Evolutionary conservation across 2,329 filamentous ascomycete species (phyloP).

Genomic region (Pseudogymnoascus sp.): DNA sequence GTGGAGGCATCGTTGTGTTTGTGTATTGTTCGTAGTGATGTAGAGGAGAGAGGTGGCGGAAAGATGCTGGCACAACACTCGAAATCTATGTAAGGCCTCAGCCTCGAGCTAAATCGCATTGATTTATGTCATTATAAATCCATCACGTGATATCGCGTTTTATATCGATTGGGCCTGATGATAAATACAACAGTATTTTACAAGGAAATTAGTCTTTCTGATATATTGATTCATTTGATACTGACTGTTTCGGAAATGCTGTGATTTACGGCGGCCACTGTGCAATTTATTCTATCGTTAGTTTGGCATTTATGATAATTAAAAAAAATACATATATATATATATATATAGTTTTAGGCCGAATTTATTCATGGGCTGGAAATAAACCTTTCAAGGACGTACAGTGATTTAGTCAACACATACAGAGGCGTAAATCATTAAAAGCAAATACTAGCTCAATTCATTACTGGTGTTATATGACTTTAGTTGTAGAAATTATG

Average conservation of each 20-base stretch:
- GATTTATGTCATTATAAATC: conserved; percentile 7
- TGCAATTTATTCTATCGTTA: too few relatives aligned
- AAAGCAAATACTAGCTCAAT: too few relatives aligned
- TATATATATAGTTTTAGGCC: too few relatives aligned
- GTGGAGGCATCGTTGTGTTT: conserved; percentile 59
- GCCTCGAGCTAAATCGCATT: background rate
- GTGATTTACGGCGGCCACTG: too few relatives aligned
- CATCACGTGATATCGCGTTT: background rate
- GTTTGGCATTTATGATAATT: background rate
- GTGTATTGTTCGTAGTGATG: background rate
- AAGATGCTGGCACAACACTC: background rate
- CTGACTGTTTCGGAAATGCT: background rate
- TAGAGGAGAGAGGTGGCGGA: background rate
- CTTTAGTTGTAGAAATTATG: too few relatives aligned
- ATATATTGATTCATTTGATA: background rate
- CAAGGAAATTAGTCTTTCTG: background rate
- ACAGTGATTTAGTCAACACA: too few relatives aligned
- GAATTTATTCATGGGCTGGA: too few relatives aligned
- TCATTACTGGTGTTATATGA: too few relatives aligned
- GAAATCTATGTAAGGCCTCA: conserved; percentile 1
- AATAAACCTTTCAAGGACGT: too few relatives aligned
- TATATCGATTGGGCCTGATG: background rate
- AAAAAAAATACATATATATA: too few relatives aligned
- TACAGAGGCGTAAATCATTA: too few relatives aligned
- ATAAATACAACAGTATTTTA: background rate